A percentile compares a stretch with the other conserved stretches of the same genome.
These are phyloP conservation scores for Maudiozyma saulgeensis DNA, from an alignment of 805 yeast species.

Conservation along the genomic window DNA sequence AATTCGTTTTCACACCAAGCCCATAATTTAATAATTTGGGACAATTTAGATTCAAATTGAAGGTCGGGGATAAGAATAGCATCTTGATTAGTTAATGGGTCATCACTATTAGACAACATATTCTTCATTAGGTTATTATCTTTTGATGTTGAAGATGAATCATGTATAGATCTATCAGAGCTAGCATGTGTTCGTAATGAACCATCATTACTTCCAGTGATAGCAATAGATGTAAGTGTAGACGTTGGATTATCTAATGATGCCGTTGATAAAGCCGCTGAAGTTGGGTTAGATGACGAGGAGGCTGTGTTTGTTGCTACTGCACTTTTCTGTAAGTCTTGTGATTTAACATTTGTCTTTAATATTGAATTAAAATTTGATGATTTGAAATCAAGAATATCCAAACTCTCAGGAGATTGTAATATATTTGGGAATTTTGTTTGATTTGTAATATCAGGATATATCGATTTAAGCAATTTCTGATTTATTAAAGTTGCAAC, in stretches of 20 bases:
- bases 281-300: neutral
- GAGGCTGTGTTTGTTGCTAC: too few species aligned
- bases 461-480: slow-evolving; percentile 25
- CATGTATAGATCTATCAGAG: neutral
- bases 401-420: neutral
- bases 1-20: slow-evolving; percentile 52
- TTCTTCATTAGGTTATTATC: neutral
- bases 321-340: neutral
- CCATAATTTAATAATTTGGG: slow-evolving; percentile 52
- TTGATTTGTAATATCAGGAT: slow-evolving; percentile 14
- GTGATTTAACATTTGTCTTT: neutral
- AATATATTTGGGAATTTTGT: slow-evolving; percentile 11
- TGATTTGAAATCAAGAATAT: neutral
- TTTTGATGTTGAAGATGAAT: neutral
- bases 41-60: slow-evolving; percentile 32
- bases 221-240: neutral
- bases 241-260: neutral
- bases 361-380: neutral
- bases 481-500: slow-evolving; percentile 66
- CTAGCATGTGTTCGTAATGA: neutral
- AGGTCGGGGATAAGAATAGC: neutral
- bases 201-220: neutral
- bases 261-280: neutral
- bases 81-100: neutral
- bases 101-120: neutral